Conservation (phyloP, 1,284 basidiomycete species). For the Grifola frondosa region DNA sequence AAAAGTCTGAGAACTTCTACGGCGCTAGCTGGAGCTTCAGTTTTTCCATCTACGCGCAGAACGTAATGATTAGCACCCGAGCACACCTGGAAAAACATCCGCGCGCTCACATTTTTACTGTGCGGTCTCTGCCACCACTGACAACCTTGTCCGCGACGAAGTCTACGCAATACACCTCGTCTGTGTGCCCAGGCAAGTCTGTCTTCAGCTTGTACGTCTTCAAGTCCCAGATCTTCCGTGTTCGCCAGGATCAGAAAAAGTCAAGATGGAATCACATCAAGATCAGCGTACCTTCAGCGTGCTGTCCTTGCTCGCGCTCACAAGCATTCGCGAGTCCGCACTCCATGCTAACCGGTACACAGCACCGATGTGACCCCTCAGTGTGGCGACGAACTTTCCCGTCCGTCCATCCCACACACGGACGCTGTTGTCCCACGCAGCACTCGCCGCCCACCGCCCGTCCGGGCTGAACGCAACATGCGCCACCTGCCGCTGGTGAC, state of each 20-base stretch:
- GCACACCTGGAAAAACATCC: background rate
- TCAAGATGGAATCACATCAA: background rate
- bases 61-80: background rate
- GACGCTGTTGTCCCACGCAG: slow-evolving; percentile 90
- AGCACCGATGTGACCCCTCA: slow-evolving; percentile 91
- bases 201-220: slow-evolving; percentile 92
- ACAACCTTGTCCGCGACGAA: slow-evolving; percentile 98
- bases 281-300: slow-evolving; percentile 76
- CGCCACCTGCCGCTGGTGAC: slow-evolving; percentile 94
- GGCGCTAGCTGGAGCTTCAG: no score
- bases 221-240: slow-evolving; percentile 85
- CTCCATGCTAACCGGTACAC: slow-evolving; percentile 97
- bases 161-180: slow-evolving; percentile 99
- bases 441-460: slow-evolving; percentile 88
- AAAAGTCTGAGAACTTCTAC: no score
- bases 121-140: slow-evolving; percentile 82
- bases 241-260: background rate
- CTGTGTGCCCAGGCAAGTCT: slow-evolving; percentile 94
- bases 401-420: slow-evolving; percentile 93
- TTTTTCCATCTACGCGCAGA: no score
- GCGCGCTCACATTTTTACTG: slow-evolving; percentile 66
- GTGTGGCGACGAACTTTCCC: slow-evolving; percentile 89
- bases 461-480: slow-evolving; percentile 97
- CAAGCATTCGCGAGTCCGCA: slow-evolving; percentile 87
- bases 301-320: slow-evolving; percentile 94